Evolutionary conservation across 192 early-diverging fungal genomes (phyloP).

Genomic region (Podila horticola): DNA sequence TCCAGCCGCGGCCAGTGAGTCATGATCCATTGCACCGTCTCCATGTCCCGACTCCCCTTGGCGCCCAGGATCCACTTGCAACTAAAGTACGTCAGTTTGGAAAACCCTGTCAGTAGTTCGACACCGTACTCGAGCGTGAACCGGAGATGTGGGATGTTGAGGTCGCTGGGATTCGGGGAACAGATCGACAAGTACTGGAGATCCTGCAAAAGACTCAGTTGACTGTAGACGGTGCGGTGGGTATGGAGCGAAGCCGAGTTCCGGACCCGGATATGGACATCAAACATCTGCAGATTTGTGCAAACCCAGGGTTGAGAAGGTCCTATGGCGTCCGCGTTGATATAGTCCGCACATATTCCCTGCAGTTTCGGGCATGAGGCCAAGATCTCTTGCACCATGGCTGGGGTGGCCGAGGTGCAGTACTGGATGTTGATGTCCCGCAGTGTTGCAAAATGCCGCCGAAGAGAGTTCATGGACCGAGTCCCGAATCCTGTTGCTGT

Average conservation of each 20-base stretch:
- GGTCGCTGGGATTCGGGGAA: background rate
- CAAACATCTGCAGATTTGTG: slow-evolving; percentile 25
- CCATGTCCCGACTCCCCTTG: background rate
- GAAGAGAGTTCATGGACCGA: slow-evolving; percentile 7
- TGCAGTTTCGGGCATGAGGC: slow-evolving; percentile 29
- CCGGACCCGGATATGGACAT: slow-evolving; percentile 19
- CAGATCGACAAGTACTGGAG: slow-evolving; percentile 27
- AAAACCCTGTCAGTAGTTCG: background rate
- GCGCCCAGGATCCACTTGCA: slow-evolving; percentile 12
- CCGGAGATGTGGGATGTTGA: background rate
- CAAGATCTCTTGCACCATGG: slow-evolving; percentile 28
- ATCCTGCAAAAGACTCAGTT: slow-evolving; percentile 8
- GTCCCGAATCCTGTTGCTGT: slow-evolving; percentile 6
- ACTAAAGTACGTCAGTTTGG: slow-evolving; percentile 19
- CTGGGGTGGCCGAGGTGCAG: background rate
- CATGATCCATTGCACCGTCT: slow-evolving; percentile 19
- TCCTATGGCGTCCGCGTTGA: slow-evolving; percentile 7
- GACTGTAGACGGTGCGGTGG: slow-evolving; percentile 3
- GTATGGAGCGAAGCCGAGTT: background rate
- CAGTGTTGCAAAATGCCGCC: slow-evolving; percentile 33
- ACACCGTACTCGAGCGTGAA: slow-evolving; percentile 11
- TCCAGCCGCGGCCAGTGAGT: slow-evolving; percentile 16
- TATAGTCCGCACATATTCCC: slow-evolving; percentile 20
- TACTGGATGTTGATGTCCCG: slow-evolving; percentile 32
- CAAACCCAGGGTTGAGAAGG: slow-evolving; percentile 20